Conservation (phyloP, 768 basidiomycete species). For the Phallus indusiatus region DNA sequence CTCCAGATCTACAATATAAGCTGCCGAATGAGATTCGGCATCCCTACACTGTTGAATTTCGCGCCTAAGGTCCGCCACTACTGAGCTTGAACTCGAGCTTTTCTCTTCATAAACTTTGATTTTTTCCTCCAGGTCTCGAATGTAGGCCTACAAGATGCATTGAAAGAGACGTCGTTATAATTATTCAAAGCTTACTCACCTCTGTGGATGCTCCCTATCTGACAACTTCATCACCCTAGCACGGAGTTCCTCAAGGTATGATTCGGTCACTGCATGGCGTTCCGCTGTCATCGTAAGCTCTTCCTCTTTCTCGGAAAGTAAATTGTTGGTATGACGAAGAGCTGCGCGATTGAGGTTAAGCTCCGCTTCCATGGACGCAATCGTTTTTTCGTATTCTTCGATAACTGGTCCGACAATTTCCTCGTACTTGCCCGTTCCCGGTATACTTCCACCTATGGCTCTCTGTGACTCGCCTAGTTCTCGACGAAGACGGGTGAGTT, state of each 20-base stretch:
- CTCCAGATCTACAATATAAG: conserved; percentile 85
- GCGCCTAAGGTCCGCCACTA: conserved; percentile 72
- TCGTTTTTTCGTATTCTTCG: conserved; percentile 97
- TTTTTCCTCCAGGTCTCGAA: conserved; percentile 88
- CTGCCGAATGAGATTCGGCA: conserved; percentile 54
- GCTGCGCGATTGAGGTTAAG: conserved; percentile 81
- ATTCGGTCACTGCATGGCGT: conserved; percentile 67
- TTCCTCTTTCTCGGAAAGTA: conserved; percentile 87
- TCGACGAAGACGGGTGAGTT: conserved; percentile 68
- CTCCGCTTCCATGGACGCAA: conserved; percentile 89
- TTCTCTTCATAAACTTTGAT: conserved; percentile 80
- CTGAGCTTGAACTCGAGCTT: conserved; percentile 64
- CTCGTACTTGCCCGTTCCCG: conserved; percentile 72
- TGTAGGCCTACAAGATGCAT: conserved; percentile 61
- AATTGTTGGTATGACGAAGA: conserved; percentile 80
- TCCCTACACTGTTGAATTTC: conserved; percentile 77
- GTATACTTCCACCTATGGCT: conserved; percentile 48
- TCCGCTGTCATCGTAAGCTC: conserved; percentile 58
- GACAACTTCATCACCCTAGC: conserved; percentile 68
- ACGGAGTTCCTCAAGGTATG: conserved; percentile 82
- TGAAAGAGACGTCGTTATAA: conserved; percentile 11
- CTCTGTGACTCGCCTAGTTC: conserved; percentile 73
- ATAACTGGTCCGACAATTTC: conserved; percentile 97
- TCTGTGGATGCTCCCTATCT: conserved; percentile 89
- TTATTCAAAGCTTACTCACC: conserved; percentile 34